Evolutionary conservation across 257 asterid genomes (phyloP).

Genomic region (Forsythia suspensa): DNA sequence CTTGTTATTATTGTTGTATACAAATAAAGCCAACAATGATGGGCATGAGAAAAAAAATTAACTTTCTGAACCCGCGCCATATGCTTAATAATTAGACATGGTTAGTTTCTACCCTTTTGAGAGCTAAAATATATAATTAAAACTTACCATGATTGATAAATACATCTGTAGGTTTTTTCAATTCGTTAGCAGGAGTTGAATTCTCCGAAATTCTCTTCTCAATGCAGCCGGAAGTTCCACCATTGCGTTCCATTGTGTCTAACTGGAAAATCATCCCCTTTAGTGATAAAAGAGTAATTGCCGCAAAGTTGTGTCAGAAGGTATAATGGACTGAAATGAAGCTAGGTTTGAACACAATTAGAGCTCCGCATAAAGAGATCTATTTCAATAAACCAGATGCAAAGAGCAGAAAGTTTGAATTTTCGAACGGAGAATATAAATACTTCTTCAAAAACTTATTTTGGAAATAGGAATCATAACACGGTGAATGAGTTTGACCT

Average conservation of each 20-base stretch:
- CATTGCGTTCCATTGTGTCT: constrained; percentile 52
- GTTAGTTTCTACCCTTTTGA: neutral
- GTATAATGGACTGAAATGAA: constrained; percentile 10
- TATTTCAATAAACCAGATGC: neutral
- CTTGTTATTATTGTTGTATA: neutral
- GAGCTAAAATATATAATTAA: constrained; percentile 16
- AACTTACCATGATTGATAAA: constrained; percentile 75
- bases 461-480: neutral
- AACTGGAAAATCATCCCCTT: constrained; percentile 58
- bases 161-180: constrained; percentile 50
- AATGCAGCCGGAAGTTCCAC: constrained; percentile 42
- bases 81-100: neutral
- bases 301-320: constrained; percentile 17
- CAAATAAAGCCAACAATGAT: too few species aligned
- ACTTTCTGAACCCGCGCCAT: neutral
- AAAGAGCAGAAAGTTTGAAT: neutral
- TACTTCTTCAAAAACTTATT: neutral
- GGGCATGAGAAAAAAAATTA: neutral
- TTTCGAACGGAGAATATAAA: neutral
- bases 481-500: neutral
- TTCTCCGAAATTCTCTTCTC: constrained; percentile 58
- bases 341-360: constrained; percentile 8
- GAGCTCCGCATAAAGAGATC: constrained; percentile 24
- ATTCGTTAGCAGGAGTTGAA: constrained; percentile 32
- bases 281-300: constrained; percentile 10